Base-by-base conservation (phyloP, 2,329 filamentous ascomycete genomes). In the Paraconiothyrium brasiliense region DNA sequence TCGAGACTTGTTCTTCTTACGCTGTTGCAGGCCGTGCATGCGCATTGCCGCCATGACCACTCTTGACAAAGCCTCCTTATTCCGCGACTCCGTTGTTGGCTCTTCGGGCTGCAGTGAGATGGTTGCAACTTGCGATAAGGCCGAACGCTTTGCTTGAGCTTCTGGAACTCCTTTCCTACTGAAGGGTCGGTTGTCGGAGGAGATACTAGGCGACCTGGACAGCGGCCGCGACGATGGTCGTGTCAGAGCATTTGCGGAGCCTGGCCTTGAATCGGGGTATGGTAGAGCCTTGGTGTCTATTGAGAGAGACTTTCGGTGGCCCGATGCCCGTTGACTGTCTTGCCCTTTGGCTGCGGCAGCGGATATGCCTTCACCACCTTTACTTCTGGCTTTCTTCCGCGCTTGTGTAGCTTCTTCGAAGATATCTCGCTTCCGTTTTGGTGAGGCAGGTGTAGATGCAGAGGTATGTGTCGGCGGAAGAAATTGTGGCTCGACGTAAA, bases 41-140 rank as follows among this genome's bases (percentile, higher is more conserved):
- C 84, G 82, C 83, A 86, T 84, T 4, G 82, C 84, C 6, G 84
- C 81, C 81, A 85, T 83, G 27, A 85, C 80, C 4, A 84, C 75
- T n/a, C 81, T 77, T 0, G 82, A 81, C 3, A 86, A 72, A 2
- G 79, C 70, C n/a, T 83, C 81, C 61, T 84, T 85, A 69, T 86
- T 86, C n/a, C 75, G 67, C 3, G 72, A 72, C 55, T 81, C 78
- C 2, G 70, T 74, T 0, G 72, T 75, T 1, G 74, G 72, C 30
- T 78, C 76, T 52, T 76, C 74, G 1, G 73, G 62, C 10, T 72
- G 69, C 3, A 66, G 50, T 2, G 74, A 62, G 5, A 76, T 61
- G 6, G 74, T 78, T n/a, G 70, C 70, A 4, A 80, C 76, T 7
- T 73, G 71, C 0, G 74, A 78, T 9, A 79, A 61, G 9, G 68